A percentile compares a stretch with the other conserved stretches of the same genome.
These are phyloP conservation scores for Fusarium nisikadoi DNA, from an alignment of 2,329 filamentous ascomycete species.

Conservation along the genomic window DNA sequence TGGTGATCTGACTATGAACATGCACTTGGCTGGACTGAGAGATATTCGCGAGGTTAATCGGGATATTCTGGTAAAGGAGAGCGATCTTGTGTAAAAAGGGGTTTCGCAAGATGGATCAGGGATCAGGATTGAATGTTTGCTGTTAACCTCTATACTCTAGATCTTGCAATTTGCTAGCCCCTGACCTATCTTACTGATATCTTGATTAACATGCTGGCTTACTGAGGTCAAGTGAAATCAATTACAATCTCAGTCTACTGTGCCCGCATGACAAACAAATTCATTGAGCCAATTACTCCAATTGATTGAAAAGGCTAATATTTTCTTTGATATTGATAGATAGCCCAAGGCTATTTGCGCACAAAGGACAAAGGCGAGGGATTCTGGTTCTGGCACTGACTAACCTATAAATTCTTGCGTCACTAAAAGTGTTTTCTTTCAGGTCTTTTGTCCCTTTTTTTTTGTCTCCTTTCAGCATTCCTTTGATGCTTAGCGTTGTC, in stretches of 20 bases:
- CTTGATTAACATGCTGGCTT: no score
- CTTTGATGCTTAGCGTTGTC: accelerated
- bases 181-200: no score
- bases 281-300: accelerated
- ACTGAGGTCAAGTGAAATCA: no score
- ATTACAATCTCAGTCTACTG: accelerated
- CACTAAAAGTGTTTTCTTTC: accelerated
- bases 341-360: accelerated
- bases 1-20: conserved; percentile 31
- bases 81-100: no score
- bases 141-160: no score
- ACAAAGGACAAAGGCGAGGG: accelerated
- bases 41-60: conserved; percentile 10
- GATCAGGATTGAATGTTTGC: no score
- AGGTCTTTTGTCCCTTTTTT: accelerated
- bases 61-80: conserved; percentile 12
- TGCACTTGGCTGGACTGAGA: conserved; percentile 27
- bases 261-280: accelerated
- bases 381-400: accelerated
- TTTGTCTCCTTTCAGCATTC: accelerated
- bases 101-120: no score
- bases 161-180: no score
- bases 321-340: accelerated
- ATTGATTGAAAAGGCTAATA: no score
- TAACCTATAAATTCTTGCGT: accelerated